These are phyloP conservation scores for Cordyceps pruinosa DNA, from an alignment of 2,329 filamentous ascomycete genomes.

Conservation along the genomic window DNA sequence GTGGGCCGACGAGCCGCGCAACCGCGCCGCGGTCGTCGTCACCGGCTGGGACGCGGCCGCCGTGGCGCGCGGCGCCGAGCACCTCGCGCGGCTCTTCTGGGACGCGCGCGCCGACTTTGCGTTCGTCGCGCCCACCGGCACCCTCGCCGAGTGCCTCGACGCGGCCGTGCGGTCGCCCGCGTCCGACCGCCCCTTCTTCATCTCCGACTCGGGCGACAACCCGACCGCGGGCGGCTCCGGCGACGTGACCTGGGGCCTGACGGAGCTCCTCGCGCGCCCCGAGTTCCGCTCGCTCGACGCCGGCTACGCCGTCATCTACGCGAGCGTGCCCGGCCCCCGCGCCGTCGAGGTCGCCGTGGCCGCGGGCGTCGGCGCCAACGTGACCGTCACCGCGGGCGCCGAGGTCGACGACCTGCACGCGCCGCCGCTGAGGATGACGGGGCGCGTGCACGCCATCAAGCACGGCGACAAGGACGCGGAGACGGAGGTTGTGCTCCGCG, in stretches of 20 bases:
- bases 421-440: conserved; percentile 44
- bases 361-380: conserved; percentile 38
- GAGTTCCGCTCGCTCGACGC: conserved; percentile 33
- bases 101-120: conserved; percentile 37
- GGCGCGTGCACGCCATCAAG: conserved; percentile 42
- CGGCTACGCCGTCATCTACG: conserved; percentile 42
- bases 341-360: conserved; percentile 35
- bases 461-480: conserved; percentile 41
- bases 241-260: conserved; percentile 46
- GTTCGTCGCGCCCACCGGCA: conserved; percentile 46
- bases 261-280: conserved; percentile 35
- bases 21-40: conserved; percentile 41
- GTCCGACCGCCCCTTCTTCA: conserved; percentile 39
- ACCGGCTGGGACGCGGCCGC: conserved; percentile 41
- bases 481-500: conserved; percentile 41
- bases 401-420: conserved; percentile 42
- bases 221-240: conserved; percentile 48
- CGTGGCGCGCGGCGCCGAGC: conserved; percentile 34
- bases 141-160: conserved; percentile 40
- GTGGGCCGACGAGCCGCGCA: conserved; percentile 48
- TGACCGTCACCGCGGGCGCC: conserved; percentile 45
- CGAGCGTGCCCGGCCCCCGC: conserved; percentile 41
- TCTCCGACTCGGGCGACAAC: conserved; percentile 50
- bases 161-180: conserved; percentile 31
- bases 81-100: conserved; percentile 42